Conservation (phyloP, 1,284 basidiomycete species). For the Cutaneotrichosporon cavernicola region DNA sequence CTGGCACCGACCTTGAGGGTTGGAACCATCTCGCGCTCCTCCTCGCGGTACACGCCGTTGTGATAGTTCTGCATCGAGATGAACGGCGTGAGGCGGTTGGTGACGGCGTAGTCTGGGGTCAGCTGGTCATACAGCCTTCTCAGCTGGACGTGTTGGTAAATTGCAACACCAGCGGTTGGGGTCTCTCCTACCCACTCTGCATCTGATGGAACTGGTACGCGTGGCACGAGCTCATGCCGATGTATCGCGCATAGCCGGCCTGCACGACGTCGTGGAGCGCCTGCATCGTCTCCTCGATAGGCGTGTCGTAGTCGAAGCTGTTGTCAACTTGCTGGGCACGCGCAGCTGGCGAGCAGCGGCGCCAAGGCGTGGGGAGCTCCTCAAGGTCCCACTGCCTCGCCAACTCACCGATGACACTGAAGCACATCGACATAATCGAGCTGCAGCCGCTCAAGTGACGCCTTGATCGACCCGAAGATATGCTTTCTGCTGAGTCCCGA, state of each 20-base stretch:
- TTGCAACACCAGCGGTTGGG: no score
- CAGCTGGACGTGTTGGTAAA: no score
- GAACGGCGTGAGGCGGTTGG: constrained; percentile 63
- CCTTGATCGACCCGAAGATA: constrained; percentile 69
- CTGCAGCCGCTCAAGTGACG: constrained; percentile 64
- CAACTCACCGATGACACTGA: constrained; percentile 56
- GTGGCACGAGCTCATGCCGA: constrained; percentile 61
- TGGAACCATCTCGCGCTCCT: constrained; percentile 64
- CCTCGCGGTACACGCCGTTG: constrained; percentile 60
- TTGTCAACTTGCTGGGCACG: not conserved
- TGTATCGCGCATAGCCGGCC: constrained; percentile 64
- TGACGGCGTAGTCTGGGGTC: constrained; percentile 49
- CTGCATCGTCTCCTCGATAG: constrained; percentile 66
- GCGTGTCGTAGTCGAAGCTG: constrained; percentile 61
- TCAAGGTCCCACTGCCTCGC: not conserved
- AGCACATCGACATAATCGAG: constrained; percentile 68
- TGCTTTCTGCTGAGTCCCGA: constrained; percentile 56
- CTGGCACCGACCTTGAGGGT: constrained; percentile 38
- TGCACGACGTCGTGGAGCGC: constrained; percentile 68
- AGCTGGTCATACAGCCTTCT: constrained; percentile 1
- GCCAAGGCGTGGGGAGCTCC: no score
- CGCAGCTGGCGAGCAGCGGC: not conserved
- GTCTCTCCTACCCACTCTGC: constrained; percentile 40
- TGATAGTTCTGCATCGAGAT: constrained; percentile 68
- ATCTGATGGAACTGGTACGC: constrained; percentile 54